Evolutionary conservation across 176 grass and related monocot genomes (phyloP).

Genomic region (Triticum monococcum): DNA sequence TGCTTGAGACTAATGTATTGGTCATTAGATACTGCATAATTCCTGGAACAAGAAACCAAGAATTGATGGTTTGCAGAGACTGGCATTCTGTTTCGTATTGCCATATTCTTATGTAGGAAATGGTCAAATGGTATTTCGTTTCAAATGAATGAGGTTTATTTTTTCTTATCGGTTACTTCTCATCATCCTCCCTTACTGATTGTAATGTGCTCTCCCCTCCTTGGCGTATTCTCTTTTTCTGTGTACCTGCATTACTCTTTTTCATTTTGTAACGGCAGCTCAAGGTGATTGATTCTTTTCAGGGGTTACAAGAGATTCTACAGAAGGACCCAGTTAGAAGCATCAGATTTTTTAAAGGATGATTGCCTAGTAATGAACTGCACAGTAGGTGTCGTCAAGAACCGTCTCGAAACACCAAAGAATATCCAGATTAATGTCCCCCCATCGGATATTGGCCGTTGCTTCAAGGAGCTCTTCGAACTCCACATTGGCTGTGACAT

Average conservation of each 20-base stretch:
- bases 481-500: slow-evolving; percentile 67
- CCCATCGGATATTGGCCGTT: slow-evolving; percentile 59
- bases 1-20: not conserved
- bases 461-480: slow-evolving; percentile 58
- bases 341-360: slow-evolving; percentile 70
- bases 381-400: slow-evolving; percentile 87
- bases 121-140: not conserved
- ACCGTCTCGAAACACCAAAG: slow-evolving; percentile 60
- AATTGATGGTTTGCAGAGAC: not conserved
- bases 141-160: not conserved
- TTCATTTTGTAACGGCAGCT: not conserved
- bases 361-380: slow-evolving; percentile 78
- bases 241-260: not conserved
- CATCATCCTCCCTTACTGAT: not conserved
- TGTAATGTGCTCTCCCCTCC: not conserved
- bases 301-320: slow-evolving; percentile 96
- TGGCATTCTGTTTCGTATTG: not conserved
- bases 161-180: not conserved
- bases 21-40: not conserved
- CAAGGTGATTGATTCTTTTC: slow-evolving; percentile 14
- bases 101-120: not conserved
- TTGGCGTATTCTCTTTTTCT: not conserved
- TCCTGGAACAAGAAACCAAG: not conserved
- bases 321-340: slow-evolving; percentile 67
- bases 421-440: slow-evolving; percentile 58